Evolutionary conservation across 2,329 filamentous ascomycete species (phyloP).

Genomic region (Fusarium haematococcum): DNA sequence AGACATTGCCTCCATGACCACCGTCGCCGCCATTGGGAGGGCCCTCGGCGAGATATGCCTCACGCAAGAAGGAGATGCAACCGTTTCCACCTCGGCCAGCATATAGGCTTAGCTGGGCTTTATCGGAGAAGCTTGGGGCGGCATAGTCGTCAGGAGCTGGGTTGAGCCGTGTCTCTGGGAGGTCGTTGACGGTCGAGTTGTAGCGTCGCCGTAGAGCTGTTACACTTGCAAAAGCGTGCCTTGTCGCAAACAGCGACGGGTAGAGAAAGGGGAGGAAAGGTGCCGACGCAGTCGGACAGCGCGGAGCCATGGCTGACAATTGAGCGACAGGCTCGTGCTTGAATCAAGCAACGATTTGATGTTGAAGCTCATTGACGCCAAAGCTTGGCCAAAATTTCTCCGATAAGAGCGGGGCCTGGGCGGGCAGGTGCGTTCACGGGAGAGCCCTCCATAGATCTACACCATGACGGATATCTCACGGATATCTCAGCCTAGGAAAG

Average conservation of each 20-base stretch:
- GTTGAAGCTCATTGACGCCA: conserved; percentile 14
- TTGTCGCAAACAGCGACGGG: conserved; percentile 55
- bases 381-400: conserved; percentile 27
- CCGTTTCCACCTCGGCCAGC: conserved; percentile 89
- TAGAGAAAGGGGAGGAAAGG: conserved; percentile 60
- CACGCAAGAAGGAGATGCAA: conserved; percentile 92
- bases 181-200: conserved; percentile 50
- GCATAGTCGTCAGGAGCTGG: conserved; percentile 88
- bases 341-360: background rate
- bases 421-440: background rate
- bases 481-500: background rate
- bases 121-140: conserved; percentile 85
- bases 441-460: background rate
- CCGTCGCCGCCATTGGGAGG: conserved; percentile 96
- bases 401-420: background rate
- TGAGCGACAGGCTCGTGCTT: conserved; percentile 8
- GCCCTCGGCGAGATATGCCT: conserved; percentile 89
- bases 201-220: conserved; percentile 31
- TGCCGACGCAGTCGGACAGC: conserved; percentile 38
- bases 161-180: conserved; percentile 74
- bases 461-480: background rate
- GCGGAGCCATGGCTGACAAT: conserved; percentile 42
- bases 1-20: conserved; percentile 89
- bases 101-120: conserved; percentile 80
- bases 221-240: conserved; percentile 18